These are phyloP conservation scores for Lentinula boryana DNA, from an alignment of 768 basidiomycete species.

Conservation along the genomic window DNA sequence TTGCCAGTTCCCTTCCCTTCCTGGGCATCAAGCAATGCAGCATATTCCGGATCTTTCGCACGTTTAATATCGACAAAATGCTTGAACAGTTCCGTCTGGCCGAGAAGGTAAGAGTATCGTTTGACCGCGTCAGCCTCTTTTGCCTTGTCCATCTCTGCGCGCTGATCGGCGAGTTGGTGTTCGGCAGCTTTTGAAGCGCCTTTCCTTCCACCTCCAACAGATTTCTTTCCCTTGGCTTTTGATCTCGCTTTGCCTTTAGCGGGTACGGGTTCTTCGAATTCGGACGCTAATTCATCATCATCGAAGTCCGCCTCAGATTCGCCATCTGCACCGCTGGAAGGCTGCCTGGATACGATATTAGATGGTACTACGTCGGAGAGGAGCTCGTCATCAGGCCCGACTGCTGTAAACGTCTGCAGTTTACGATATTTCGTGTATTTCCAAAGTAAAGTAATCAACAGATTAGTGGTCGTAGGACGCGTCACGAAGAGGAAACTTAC, in stretches of 20 bases:
- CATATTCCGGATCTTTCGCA: slow-evolving; percentile 90
- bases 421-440: not conserved
- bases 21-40: slow-evolving; percentile 81
- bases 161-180: slow-evolving; percentile 59
- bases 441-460: not conserved
- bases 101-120: slow-evolving; percentile 94
- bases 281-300: slow-evolving; percentile 60
- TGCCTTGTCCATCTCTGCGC: slow-evolving; percentile 84
- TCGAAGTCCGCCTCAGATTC: slow-evolving; percentile 56
- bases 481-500: not conserved
- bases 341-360: slow-evolving; percentile 82
- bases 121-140: slow-evolving; percentile 93
- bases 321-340: slow-evolving; percentile 69
- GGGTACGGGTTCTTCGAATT: slow-evolving; percentile 32
- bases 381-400: slow-evolving; percentile 59
- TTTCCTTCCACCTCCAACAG: slow-evolving; percentile 29
- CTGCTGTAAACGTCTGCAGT: not conserved
- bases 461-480: not conserved
- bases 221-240: not conserved
- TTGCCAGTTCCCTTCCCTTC: slow-evolving; percentile 50
- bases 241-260: not conserved
- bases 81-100: slow-evolving; percentile 96
- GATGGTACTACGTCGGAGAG: slow-evolving; percentile 88
- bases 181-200: slow-evolving; percentile 63
- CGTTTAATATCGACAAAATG: slow-evolving; percentile 98